Conservation (phyloP, 2,329 filamentous ascomycete genomes). For the Xylariales sp. region DNA sequence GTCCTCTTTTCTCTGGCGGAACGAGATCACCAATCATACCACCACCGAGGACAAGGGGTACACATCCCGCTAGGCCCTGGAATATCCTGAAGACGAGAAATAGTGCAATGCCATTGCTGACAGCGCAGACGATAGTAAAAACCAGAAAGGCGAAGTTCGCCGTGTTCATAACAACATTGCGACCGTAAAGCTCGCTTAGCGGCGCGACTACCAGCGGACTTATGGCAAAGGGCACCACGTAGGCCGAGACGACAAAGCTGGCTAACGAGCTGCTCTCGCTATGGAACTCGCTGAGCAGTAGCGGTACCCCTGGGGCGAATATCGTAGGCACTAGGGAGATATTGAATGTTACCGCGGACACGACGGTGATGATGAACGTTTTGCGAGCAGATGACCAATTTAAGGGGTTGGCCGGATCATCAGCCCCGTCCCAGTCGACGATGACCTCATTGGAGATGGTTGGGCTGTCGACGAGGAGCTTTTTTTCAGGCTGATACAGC, state of each 20-base stretch:
- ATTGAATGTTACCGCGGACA: slow-evolving; percentile 33
- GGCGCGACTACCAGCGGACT: slow-evolving; percentile 37
- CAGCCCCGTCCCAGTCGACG: slow-evolving; percentile 33
- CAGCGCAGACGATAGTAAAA: slow-evolving; percentile 38
- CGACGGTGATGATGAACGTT: slow-evolving; percentile 26
- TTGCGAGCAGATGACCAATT: slow-evolving; percentile 34
- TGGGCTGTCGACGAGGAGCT: slow-evolving; percentile 14
- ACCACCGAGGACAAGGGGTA: slow-evolving; percentile 51
- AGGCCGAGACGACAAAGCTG: slow-evolving; percentile 37
- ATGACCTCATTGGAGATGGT: slow-evolving; percentile 23
- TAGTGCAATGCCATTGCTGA: slow-evolving; percentile 33
- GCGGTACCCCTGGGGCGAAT: slow-evolving; percentile 38
- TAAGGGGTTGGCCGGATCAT: slow-evolving; percentile 32
- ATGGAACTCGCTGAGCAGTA: slow-evolving; percentile 37
- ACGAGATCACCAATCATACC: slow-evolving; percentile 55
- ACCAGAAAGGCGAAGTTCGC: slow-evolving; percentile 37
- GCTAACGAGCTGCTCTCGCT: slow-evolving; percentile 33
- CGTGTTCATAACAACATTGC: slow-evolving; percentile 35
- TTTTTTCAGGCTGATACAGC: slow-evolving; percentile 21
- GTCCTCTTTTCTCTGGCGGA: slow-evolving; percentile 51
- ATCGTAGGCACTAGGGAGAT: slow-evolving; percentile 40
- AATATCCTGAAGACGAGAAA: slow-evolving; percentile 48
- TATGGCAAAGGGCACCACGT: slow-evolving; percentile 37
- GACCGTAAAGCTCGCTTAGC: slow-evolving; percentile 41
- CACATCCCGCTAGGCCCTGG: slow-evolving; percentile 47